Conservation (phyloP, 345 rosid species). For the Boechera stricta region DNA sequence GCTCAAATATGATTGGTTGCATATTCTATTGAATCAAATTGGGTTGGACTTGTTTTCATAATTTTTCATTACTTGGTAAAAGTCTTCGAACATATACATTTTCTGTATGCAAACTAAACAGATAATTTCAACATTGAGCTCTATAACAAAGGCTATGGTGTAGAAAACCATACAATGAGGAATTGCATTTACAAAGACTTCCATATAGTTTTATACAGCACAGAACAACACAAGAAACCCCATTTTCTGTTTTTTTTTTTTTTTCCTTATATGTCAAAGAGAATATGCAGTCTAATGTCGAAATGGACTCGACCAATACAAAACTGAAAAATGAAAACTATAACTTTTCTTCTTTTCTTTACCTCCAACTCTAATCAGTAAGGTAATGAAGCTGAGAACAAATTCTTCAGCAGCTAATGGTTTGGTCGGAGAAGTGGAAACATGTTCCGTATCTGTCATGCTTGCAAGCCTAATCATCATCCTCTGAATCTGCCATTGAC, state of each 20-base stretch:
- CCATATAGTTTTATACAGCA: slow-evolving; percentile 41
- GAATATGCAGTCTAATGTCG: slow-evolving; percentile 30
- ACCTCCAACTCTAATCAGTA: slow-evolving; percentile 39
- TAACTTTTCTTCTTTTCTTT: slow-evolving; percentile 19
- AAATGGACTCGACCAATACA: slow-evolving; percentile 34
- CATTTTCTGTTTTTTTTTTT: background rate
- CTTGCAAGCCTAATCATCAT: slow-evolving; percentile 70
- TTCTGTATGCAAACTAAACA: background rate
- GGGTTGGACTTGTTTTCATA: slow-evolving; percentile 8
- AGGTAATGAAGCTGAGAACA: slow-evolving; percentile 29
- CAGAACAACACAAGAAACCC: slow-evolving; percentile 33
- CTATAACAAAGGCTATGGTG: background rate
- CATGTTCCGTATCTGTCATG: slow-evolving; percentile 36
- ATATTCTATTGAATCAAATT: background rate
- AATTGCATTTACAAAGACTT: slow-evolving; percentile 45
- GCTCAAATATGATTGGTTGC: background rate
- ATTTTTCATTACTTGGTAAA: background rate
- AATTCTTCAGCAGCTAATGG: slow-evolving; percentile 28
- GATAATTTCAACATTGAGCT: background rate
- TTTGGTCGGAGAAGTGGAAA: slow-evolving; percentile 44
- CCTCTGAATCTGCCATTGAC: slow-evolving; percentile 82
- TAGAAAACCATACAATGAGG: slow-evolving; percentile 33
- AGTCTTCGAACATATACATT: too few relatives aligned
- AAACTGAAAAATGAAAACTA: slow-evolving; percentile 26
- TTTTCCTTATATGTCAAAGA: slow-evolving; percentile 23